Base-by-base conservation (phyloP, 2,329 filamentous ascomycete genomes). In the Allantophomopsis cytisporea region DNA sequence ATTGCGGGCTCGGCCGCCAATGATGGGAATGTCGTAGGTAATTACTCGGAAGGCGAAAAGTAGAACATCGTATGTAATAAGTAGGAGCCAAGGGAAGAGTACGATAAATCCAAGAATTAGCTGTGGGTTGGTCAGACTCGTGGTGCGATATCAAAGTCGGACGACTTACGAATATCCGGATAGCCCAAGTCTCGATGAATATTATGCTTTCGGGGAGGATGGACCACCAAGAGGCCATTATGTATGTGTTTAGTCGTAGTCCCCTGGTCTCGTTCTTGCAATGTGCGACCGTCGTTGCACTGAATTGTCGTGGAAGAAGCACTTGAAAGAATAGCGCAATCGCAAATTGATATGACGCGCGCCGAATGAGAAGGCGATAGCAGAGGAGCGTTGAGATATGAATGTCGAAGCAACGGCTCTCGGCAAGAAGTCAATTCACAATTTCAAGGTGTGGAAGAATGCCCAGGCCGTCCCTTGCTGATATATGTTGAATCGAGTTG, bases 11-110 rank as follows among this genome's bases (percentile, higher is more conserved):
- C 75, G 62, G 5, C 77, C 76, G 4, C 76, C 77, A 36, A 78
- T 49, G 21, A 70, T 53, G 1, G 76, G 76, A 2, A 80, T 56
- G 43, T 79, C 68, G 54, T 78, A 73, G 33, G 66, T 65, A 11
- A 67, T 51, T 12, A 69, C 62, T 43, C 78, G 74, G 54, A 69
- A 71, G 42, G 74, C 46, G 57, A 80, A 83, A 33, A 81, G 64
- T 17, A 71, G 45, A 39, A 78, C 55, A 53, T 83, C 78, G 60
- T 81, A 81, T 45, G 76, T 40, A 45, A 83, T 61, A 30, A 82
- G 57, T 17, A 70, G 59, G 5, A 68, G 56, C 74, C 77, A 83
- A 10, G 78, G 78, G 2, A 69, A 68, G 46, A 82, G 73, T 35
- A 68, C 71, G 34, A 80, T 48, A 34, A 73, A 48, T 17, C 71